phyloP scores from a whole-genome alignment of 1,284 basidiomycete genomes.

The Sporisorium exsertum region DNA sequence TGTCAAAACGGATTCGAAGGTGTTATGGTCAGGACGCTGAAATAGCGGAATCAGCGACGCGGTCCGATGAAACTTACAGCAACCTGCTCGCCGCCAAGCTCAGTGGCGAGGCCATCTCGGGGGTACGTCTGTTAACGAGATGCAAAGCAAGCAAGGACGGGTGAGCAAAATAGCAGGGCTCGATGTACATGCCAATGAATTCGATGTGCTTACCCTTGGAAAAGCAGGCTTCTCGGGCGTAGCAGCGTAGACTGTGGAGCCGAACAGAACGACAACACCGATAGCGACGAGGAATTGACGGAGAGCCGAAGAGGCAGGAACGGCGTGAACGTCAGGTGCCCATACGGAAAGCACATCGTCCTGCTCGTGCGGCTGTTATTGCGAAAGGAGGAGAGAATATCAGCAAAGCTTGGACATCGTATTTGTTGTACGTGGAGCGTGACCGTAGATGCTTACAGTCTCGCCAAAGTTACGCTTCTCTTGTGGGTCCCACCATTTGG shows the following conservation, averaged over 20 bases:
- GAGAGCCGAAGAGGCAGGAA: conserved; percentile 56
- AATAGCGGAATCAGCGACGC: not conserved
- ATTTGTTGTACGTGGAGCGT: not conserved
- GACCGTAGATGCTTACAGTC: conserved; percentile 54
- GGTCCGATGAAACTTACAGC: conserved; percentile 31
- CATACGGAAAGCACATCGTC: conserved; percentile 68
- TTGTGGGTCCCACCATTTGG: conserved; percentile 67
- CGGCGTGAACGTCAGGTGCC: conserved; percentile 66
- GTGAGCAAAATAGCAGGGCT: conserved; percentile 5
- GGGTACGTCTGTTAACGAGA: conserved; percentile 55
- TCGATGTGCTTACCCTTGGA: conserved; percentile 49
- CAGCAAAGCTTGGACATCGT: not conserved
- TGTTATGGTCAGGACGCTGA: too few relatives aligned
- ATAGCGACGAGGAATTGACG: conserved; percentile 61
- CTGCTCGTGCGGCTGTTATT: conserved; percentile 62
- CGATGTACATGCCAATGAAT: not conserved
- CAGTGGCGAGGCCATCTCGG: conserved; percentile 63
- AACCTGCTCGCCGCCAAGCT: conserved; percentile 58
- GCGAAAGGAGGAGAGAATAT: not conserved
- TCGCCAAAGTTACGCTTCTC: conserved; percentile 68
- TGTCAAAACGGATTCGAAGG: not conserved
- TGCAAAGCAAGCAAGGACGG: not conserved
- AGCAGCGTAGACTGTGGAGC: conserved; percentile 55
- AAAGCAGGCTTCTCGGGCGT: conserved; percentile 58
- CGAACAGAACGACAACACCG: conserved; percentile 48